Percentiles rank a stretch among this genome's conserved stretches.
These are phyloP conservation scores for Ramaria sp. DNA, from an alignment of 768 basidiomycete species.

Conservation along the genomic window DNA sequence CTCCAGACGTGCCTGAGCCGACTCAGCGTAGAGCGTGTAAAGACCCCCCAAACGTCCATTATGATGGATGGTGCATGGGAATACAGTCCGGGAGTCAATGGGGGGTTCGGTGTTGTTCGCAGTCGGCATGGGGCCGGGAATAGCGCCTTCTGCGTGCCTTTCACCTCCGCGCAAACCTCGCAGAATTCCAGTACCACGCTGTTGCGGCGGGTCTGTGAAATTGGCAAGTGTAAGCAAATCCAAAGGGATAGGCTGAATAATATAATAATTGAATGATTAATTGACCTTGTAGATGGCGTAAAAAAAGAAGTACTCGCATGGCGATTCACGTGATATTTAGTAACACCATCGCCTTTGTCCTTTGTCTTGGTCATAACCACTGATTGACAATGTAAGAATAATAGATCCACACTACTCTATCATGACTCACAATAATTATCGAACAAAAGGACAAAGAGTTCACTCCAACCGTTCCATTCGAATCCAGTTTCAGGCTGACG, in stretches of 20 bases:
- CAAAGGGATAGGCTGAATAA: conserved; percentile 74
- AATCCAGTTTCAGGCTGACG: conserved; percentile 85
- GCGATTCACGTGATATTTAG: conserved; percentile 71
- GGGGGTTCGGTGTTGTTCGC: conserved; percentile 27
- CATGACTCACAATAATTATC: conserved; percentile 78
- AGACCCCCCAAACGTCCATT: conserved; percentile 81
- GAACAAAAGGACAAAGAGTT: conserved; percentile 83
- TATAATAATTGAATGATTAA: not conserved
- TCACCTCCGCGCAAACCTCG: conserved; percentile 45
- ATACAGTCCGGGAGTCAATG: conserved; percentile 66
- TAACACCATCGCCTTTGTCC: conserved; percentile 56
- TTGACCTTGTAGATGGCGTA: not conserved
- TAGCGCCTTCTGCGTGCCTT: conserved; percentile 20
- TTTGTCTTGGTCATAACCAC: conserved; percentile 86
- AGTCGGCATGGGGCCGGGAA: conserved; percentile 12
- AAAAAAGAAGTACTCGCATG: conserved; percentile 37
- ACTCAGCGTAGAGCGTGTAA: conserved; percentile 82
- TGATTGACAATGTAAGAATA: conserved; percentile 18
- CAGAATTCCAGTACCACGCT: conserved; percentile 63
- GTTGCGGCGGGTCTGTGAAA: conserved; percentile 71
- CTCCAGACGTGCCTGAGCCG: conserved; percentile 58
- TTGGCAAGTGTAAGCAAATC: conserved; percentile 80
- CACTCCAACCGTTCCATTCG: conserved; percentile 84
- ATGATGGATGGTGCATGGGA: conserved; percentile 83
- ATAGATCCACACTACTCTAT: conserved; percentile 9